A percentile compares a stretch with the other conserved stretches of the same genome.
Conservation (phyloP, 305 asterid species). For the Salvia sclarea region DNA sequence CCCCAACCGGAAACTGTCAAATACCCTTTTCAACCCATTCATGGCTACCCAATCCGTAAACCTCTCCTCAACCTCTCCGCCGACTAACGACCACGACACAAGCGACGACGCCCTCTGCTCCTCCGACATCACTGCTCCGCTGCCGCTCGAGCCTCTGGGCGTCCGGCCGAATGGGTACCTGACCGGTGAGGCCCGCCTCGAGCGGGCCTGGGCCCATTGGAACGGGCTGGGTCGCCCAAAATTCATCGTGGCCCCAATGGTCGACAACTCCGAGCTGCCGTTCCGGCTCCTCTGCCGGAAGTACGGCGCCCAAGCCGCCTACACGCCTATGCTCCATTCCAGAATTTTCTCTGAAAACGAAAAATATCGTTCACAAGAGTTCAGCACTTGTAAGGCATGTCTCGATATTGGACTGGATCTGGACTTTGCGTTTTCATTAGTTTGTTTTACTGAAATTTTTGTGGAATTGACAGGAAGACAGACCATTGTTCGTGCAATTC, state of each 20-base stretch:
- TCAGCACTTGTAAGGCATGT: constrained; percentile 83
- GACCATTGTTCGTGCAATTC: constrained; percentile 92
- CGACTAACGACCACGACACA: constrained; percentile 25
- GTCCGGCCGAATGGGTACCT: constrained; percentile 59
- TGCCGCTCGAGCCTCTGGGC: constrained; percentile 23
- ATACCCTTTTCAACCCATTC: constrained; percentile 21
- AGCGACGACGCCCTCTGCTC: constrained; percentile 53
- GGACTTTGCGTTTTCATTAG: background rate
- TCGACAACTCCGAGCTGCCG: constrained; percentile 95
- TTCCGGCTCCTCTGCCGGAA: constrained; percentile 90
- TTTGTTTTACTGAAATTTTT: background rate
- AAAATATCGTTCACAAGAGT: constrained; percentile 78
- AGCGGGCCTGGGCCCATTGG: constrained; percentile 93
- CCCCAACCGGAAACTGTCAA: constrained; percentile 6
- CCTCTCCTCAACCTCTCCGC: constrained; percentile 35
- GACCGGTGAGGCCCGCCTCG: constrained; percentile 60
- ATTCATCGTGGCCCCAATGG: constrained; percentile 85
- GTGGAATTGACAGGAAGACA: constrained; percentile 66
- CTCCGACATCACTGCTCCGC: constrained; percentile 26
- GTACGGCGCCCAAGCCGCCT: constrained; percentile 93
- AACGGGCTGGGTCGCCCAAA: constrained; percentile 67
- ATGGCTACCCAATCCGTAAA: constrained; percentile 55
- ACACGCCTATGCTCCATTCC: constrained; percentile 94
- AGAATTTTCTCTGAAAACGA: constrained; percentile 72
- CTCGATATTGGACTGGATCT: background rate